phyloP scores from a whole-genome alignment of 352 stramenopile genomes.

The Globisporangium acanthophoron region DNA sequence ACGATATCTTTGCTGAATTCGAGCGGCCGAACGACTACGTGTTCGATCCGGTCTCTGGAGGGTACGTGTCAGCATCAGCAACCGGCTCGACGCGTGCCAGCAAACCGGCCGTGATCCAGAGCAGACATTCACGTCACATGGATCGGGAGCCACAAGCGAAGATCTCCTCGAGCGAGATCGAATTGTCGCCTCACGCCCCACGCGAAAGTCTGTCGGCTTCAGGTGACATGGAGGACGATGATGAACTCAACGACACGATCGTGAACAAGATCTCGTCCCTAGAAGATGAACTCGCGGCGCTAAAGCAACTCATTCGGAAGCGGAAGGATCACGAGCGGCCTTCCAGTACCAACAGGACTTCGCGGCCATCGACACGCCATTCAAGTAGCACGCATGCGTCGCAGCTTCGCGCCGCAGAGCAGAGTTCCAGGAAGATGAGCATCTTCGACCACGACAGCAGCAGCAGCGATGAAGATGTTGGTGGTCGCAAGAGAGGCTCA shows the following conservation, averaged over 20 bases:
- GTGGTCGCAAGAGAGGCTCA: conserved; percentile 2
- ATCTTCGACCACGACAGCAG: conserved; percentile 67
- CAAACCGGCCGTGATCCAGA: neutral
- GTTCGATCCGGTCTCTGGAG: conserved; percentile 49
- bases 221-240: conserved; percentile 14
- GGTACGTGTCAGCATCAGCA: conserved; percentile 38
- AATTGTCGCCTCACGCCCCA: neutral
- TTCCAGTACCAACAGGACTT: conserved; percentile 3
- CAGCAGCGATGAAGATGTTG: conserved; percentile 41
- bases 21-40: conserved; percentile 75
- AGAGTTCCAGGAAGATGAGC: conserved; percentile 41
- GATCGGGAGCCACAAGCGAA: neutral
- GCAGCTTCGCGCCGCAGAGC: neutral
- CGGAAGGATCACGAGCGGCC: conserved; percentile 23
- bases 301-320: conserved; percentile 66
- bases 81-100: neutral
- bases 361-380: neutral
- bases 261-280: conserved; percentile 78
- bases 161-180: neutral
- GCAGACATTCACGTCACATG: neutral
- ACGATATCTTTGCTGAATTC: conserved; percentile 75
- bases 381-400: neutral
- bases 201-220: neutral
- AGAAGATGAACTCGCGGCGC: conserved; percentile 50
- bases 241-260: conserved; percentile 64